phyloP scores from a whole-genome alignment of 2,329 filamentous ascomycete species.

The Hypoxylon sp. region DNA sequence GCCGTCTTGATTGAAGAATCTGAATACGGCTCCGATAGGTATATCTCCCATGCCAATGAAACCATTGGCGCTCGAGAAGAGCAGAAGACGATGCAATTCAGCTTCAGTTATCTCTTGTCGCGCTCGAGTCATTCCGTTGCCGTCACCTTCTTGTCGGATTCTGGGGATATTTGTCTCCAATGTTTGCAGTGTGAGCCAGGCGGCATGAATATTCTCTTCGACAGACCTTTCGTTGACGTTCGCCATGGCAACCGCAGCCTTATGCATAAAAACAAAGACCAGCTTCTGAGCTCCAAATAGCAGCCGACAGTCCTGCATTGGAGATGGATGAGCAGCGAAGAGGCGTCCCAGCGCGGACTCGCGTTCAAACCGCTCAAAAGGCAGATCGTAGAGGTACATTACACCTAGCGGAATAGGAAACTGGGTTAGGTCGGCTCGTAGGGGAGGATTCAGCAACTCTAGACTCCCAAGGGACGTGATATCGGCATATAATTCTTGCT shows the following conservation, averaged over 20 bases:
- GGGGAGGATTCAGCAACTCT: neutral
- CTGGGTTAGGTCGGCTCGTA: neutral
- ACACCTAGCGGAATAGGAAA: neutral
- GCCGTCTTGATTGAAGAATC: conserved; percentile 9
- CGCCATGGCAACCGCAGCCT: conserved; percentile 17
- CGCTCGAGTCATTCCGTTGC: neutral
- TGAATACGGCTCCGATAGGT: conserved; percentile 9
- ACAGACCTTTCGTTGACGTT: neutral
- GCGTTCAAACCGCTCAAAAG: conserved; percentile 25
- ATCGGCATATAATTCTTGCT: neutral
- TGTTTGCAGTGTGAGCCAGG: conserved; percentile 7
- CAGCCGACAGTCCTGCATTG: conserved; percentile 9
- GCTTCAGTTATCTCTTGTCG: neutral
- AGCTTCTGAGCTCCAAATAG: conserved; percentile 5
- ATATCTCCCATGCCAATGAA: conserved; percentile 24
- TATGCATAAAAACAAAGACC: neutral
- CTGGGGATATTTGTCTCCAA: conserved; percentile 9
- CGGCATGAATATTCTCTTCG: neutral
- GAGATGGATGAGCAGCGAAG: conserved; percentile 5
- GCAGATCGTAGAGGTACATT: conserved; percentile 6
- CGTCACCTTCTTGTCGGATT: neutral
- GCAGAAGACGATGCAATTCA: conserved; percentile 28
- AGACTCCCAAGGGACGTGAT: neutral
- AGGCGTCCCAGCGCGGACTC: conserved; percentile 5
- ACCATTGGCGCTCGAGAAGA: conserved; percentile 28